Conservation (phyloP, 768 basidiomycete species). For the Phaeotremella skinneri region DNA sequence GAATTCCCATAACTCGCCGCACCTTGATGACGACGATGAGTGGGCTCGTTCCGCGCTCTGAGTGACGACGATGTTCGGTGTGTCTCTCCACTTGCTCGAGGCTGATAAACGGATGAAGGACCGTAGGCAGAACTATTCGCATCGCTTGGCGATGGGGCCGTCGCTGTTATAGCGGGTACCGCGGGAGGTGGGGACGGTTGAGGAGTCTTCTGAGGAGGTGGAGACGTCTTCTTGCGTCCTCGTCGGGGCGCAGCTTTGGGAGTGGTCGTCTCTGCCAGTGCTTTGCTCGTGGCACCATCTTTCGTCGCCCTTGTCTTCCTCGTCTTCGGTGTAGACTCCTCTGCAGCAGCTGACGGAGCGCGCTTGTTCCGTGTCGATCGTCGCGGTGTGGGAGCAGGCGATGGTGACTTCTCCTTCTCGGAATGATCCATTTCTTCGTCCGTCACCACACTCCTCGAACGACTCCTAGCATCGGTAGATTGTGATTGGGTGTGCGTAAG, state of each 20-base stretch:
- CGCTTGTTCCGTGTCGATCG: constrained; percentile 35
- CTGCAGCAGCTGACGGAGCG: constrained; percentile 14
- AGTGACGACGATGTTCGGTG: constrained; percentile 27
- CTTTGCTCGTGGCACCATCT: constrained; percentile 20
- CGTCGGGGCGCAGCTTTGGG: constrained; percentile 20
- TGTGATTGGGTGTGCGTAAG: constrained; percentile 14
- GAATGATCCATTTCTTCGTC: constrained; percentile 20
- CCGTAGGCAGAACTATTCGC: background rate
- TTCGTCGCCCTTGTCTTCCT: constrained; percentile 18
- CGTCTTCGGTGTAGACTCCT: constrained; percentile 29
- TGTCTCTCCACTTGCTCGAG: constrained; percentile 24
- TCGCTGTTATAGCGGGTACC: constrained; percentile 42
- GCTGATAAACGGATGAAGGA: constrained; percentile 22
- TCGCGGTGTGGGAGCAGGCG: constrained; percentile 35
- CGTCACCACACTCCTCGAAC: constrained; percentile 10
- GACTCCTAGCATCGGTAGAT: constrained; percentile 4
- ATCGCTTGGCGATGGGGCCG: constrained; percentile 39
- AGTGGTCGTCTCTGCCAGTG: constrained; percentile 15
- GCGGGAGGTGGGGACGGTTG: constrained; percentile 12
- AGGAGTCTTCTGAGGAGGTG: constrained; percentile 13
- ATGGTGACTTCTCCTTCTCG: constrained; percentile 10
- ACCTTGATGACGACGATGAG: constrained; percentile 30
- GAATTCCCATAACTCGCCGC: constrained; percentile 28
- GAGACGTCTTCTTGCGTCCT: constrained; percentile 27
- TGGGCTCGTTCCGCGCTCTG: constrained; percentile 30